These are phyloP conservation scores for Neurospora cerealis DNA, from an alignment of 495 filamentous ascomycete genomes.

Conservation along the genomic window DNA sequence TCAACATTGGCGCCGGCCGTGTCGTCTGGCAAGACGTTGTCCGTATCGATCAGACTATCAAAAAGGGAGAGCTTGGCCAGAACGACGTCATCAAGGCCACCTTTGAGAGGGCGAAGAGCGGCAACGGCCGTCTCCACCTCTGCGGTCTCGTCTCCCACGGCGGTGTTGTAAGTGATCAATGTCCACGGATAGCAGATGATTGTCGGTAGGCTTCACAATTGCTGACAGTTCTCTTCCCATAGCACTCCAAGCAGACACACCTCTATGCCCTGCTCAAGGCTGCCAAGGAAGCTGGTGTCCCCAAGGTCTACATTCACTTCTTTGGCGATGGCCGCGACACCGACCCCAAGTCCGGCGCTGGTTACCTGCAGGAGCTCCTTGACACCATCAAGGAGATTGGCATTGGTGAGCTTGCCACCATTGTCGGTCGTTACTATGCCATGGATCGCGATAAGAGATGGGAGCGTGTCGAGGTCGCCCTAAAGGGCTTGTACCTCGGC, in stretches of 20 bases:
- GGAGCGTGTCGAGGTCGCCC: constrained; percentile 82
- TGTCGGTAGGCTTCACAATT: neutral
- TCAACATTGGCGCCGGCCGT: constrained; percentile 96
- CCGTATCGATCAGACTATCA: constrained; percentile 90
- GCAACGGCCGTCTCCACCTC: constrained; percentile 86
- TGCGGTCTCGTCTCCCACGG: constrained; percentile 86
- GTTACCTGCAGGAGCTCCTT: constrained; percentile 78
- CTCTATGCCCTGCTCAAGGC: constrained; percentile 76
- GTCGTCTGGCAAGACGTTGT: constrained; percentile 99
- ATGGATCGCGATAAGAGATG: constrained; percentile 99
- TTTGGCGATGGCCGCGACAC: constrained; percentile 97
- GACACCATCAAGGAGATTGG: constrained; percentile 73
- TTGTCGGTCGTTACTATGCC: constrained; percentile 92
- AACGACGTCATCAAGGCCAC: constrained; percentile 68
- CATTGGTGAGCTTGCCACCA: constrained; percentile 77
- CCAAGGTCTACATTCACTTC: constrained; percentile 95
- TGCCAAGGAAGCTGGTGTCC: constrained; percentile 78
- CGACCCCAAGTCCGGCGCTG: constrained; percentile 82
- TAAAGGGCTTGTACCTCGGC: constrained; percentile 76
- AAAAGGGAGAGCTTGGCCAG: constrained; percentile 72
- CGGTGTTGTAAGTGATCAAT: constrained; percentile 57
- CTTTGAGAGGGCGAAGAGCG: constrained; percentile 72
- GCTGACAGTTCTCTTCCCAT: constrained; percentile 7
- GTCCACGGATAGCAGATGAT: neutral
- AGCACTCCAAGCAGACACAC: constrained; percentile 90